Conservation (phyloP, 2,329 filamentous ascomycete genomes). For the Lojkania enalia region DNA sequence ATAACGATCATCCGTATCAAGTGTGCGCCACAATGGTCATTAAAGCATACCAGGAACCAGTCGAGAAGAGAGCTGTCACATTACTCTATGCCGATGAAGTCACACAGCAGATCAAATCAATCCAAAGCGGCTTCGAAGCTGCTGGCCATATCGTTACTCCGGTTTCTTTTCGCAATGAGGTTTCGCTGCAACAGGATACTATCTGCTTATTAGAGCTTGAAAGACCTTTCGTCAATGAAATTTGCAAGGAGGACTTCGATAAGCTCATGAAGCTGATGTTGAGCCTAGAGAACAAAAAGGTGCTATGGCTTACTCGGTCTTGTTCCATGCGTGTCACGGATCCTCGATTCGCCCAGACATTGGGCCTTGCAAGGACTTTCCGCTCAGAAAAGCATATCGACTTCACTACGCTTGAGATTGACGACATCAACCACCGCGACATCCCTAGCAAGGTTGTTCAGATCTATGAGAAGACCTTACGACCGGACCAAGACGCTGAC, state of each 20-base stretch:
- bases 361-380: constrained; percentile 34
- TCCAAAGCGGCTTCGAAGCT: not conserved
- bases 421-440: constrained; percentile 7
- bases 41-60: not conserved
- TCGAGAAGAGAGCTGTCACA: not conserved
- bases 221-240: constrained; percentile 1
- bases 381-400: constrained; percentile 30
- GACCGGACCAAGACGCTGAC: not conserved
- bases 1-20: not conserved
- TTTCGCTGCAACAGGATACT: constrained; percentile 1
- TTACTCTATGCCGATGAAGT: constrained; percentile 1
- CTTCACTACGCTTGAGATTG: constrained; percentile 29
- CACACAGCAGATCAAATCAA: constrained; percentile 3
- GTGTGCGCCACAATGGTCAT: constrained; percentile 3
- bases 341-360: constrained; percentile 29
- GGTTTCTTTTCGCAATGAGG: not conserved
- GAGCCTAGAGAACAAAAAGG: not conserved
- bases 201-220: constrained; percentile 2
- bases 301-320: constrained; percentile 1
- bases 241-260: not conserved
- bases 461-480: not conserved
- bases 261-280: not conserved
- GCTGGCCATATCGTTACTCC: constrained; percentile 1
- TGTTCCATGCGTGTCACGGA: constrained; percentile 1
- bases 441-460: not conserved